Evolutionary conservation across 2,329 filamentous ascomycete species (phyloP), one percentile per base, ranked within the genome.

Genomic region (Macrophomina tecta): DNA sequence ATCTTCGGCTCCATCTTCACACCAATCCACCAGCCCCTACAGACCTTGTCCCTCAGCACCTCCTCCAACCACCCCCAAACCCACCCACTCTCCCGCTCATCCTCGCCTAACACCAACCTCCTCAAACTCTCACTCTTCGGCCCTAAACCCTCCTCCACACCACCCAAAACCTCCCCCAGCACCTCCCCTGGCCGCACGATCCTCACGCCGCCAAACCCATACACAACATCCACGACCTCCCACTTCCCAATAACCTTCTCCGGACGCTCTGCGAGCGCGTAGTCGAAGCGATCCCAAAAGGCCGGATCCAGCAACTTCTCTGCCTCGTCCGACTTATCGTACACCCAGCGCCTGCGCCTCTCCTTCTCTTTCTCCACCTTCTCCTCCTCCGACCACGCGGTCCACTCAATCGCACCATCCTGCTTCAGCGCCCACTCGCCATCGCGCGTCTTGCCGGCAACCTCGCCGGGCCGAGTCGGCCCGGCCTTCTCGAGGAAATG

Each of bases 251-350:
- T 84, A 34, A 81, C 71, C 68, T 78, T 75, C 69, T 82, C 75
- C 9, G 84, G 79, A 66, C 78, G 76, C 74, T 89, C 87, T 0
- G 84, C 80, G 30, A 89, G 75, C 2, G 83, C 83, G 69, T 87
- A 89, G 70, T 89, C 85, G 68, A 89, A 87, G 5, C 78, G 75
- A 1, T 79, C 74, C 87, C 87, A 90, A 73, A 89, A 90, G 2
- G 72, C 68, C 0, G 82, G 80, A 23, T 84, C 79, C 1, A 83
- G 77, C 40, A 87, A 81, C 2, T 72, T 69, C 2, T 75, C 70
- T 34, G 82, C 78, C 55, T 86, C 79, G 70, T 86, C 86, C 0
- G 86, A 87, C 72, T 89, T 90, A 73, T 89, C 87, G 73, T 89
- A 89, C 1, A 77, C 71, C 86, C 86, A 89, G 5, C 71, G 72